A percentile compares a stretch with the other conserved stretches of the same genome.
These are phyloP conservation scores for Saccharomyces uvarum DNA, from an alignment of 1,139 yeast species.

Conservation along the genomic window DNA sequence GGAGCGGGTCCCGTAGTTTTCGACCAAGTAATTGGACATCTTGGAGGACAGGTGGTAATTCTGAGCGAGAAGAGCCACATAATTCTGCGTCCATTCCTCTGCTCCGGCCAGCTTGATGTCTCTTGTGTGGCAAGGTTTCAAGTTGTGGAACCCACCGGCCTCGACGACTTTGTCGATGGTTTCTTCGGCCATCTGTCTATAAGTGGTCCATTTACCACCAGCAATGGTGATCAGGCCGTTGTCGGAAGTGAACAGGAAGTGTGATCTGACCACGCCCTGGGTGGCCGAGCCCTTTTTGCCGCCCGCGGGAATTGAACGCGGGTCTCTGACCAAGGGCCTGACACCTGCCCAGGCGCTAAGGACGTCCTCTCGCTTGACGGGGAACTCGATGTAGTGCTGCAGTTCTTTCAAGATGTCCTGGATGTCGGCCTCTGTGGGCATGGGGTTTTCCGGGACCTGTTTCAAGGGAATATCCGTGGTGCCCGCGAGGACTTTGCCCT, in stretches of 20 bases:
- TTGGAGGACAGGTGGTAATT: conserved; percentile 65
- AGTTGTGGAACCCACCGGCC: conserved; percentile 34
- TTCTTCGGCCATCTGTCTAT: conserved; percentile 96
- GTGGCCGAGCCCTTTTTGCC: conserved; percentile 45
- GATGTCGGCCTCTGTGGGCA: conserved; percentile 83
- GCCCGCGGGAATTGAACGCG: conserved; percentile 43
- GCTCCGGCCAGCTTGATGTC: conserved; percentile 68
- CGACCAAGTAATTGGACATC: conserved; percentile 75
- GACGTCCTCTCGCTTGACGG: conserved; percentile 84
- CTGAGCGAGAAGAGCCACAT: conserved; percentile 75
- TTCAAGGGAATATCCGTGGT: conserved; percentile 83
- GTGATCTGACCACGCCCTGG: conserved; percentile 86
- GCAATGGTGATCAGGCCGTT: conserved; percentile 80
- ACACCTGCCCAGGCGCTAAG: conserved; percentile 96
- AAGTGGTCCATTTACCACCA: conserved; percentile 98
- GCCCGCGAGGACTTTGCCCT: conserved; percentile 92
- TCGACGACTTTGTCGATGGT: conserved; percentile 71
- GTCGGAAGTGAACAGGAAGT: conserved; percentile 63
- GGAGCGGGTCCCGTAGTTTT: conserved; percentile 86
- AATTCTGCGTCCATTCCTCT: conserved; percentile 58
- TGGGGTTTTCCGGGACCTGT: conserved; percentile 73
- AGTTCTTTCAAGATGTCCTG: conserved; percentile 81
- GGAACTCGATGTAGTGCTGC: conserved; percentile 82
- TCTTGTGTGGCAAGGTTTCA: conserved; percentile 58
- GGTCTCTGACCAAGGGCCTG: conserved; percentile 89